Base-by-base conservation (phyloP, 768 basidiomycete species). In the Leccinum subgranulosum region DNA sequence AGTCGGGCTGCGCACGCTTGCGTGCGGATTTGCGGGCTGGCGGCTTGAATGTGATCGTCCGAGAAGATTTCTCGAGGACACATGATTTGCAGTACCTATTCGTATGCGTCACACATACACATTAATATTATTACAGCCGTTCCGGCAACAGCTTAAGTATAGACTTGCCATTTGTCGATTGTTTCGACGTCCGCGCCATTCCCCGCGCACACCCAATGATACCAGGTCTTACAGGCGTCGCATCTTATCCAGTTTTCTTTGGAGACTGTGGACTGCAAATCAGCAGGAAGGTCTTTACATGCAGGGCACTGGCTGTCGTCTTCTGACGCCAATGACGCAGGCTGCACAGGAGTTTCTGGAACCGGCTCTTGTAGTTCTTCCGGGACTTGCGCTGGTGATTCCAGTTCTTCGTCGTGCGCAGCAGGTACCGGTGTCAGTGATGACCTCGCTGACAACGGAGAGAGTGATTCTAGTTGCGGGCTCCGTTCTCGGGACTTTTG, bases 201-300 rank as follows among this genome's bases (percentile, higher is more conserved):
- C 25, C 88, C 87, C 14, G 82, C 87, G 72, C 90, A 92, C 57
- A 81, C 76, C 88, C 90, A 93, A 67, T 92, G 90, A 69, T 84
- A 92, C 90, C 90, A 92, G 29, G 76, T 81, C 72, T 86, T 87
- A 77, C 89, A 92, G 21, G 81, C 80, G 65, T 92, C 91, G 69
- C 92, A 94, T 60, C 84, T 75, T 55, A 94, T 84, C 92, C 92
- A 94, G 64, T 76, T 84, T 61, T 90, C 88, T 69, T 87, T 86
- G 60, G 83, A 81, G 52, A 74, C 77, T 3, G 75, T 68, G 25
- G 68, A 69, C 29, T 73, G 64, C 17, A 71, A 54, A 53, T 69
- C 66, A 19, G 49, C 21, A 10, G 70, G 60, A 39, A 73, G 68
- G 47, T 70, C 69, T 49, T 76, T 76, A 67, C 84, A 86, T 11